Evolutionary conservation across 2,329 filamentous ascomycete genomes (phyloP).

Genomic region (Beauveria varroae): DNA sequence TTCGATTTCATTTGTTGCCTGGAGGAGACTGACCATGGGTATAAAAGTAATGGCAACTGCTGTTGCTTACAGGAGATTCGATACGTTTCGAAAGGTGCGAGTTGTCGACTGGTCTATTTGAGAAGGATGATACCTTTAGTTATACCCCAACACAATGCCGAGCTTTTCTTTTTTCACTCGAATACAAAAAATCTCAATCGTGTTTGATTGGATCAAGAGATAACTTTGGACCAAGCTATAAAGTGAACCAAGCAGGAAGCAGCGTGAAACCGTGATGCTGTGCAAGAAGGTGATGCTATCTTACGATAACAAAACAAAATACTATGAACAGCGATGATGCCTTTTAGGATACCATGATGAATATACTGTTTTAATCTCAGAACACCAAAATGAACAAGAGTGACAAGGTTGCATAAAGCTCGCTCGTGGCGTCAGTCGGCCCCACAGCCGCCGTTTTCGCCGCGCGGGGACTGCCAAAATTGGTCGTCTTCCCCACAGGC

Average conservation of each 20-base stretch:
- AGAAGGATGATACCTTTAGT: slow-evolving; percentile 15
- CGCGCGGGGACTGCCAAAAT: background rate
- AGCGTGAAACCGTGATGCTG: too few relatives aligned
- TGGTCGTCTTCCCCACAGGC: background rate
- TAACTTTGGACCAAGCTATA: too few relatives aligned
- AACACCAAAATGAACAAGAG: too few relatives aligned
- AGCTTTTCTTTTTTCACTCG: background rate
- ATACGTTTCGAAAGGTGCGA: background rate
- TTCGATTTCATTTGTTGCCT: slow-evolving; percentile 2
- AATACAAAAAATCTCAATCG: too few relatives aligned
- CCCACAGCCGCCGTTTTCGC: background rate
- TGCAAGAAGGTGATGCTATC: too few relatives aligned
- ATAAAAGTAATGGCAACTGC: background rate
- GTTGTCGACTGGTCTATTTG: background rate
- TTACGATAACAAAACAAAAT: too few relatives aligned
- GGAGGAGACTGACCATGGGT: slow-evolving; percentile 6
- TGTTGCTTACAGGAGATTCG: background rate
- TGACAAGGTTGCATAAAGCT: too few relatives aligned
- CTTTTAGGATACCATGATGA: too few relatives aligned
- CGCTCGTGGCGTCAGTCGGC: background rate
- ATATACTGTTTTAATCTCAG: too few relatives aligned
- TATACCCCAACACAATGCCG: slow-evolving; percentile 15
- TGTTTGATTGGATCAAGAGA: too few relatives aligned
- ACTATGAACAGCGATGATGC: too few relatives aligned
- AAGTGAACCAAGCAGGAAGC: too few relatives aligned